Evolutionary conservation across 2,329 filamentous ascomycete species (phyloP), one percentile per base, ranked within the genome.

Genomic region (Fusarium albosuccineum): DNA sequence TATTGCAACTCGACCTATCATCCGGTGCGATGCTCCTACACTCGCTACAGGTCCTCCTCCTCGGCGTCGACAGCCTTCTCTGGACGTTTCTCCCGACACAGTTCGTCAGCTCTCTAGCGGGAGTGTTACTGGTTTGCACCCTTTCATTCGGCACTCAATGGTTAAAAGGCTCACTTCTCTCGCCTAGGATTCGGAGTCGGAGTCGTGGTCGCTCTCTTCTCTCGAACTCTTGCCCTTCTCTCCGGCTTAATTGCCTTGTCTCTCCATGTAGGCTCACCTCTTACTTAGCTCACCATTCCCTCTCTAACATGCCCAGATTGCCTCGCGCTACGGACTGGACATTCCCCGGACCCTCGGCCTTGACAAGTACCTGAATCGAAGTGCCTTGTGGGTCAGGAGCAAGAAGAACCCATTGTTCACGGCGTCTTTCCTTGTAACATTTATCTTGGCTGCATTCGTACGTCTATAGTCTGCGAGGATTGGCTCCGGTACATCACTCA

Each of bases 351-450:
- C 79, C 45, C 61, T 82, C 16, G 75, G 76, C 26, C 68, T 83
- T 33, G 77, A 79, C 58, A 77, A 80, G 52, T 72, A 73, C 16
- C 57, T 81, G 22, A 72, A 75, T 22, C 70, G 75, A 49, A 82
- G 81, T 41, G 75, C 79, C 14, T 71, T 87, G 41, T 75, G 84
- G 45, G 82, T 82, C 5, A 80, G 84, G 45, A 78, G 90, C 54
- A 82, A 85, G 70, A 82, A 85, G 62, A 86, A 89, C 69, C 84
- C 87, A 3, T 86, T 86, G 16, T 91, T 92, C 75, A 91, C 90
- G 74, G 75, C 89, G 22, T 88, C 89, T 4, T 94, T 94, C 76
- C 87, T 89, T n/a, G 73, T 87, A 41, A 91, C 91, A 29, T 94
- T 94, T 79, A 86, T 90, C 27, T 78, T 94, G 73, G 90, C 91